phyloP scores from a whole-genome alignment of 1,284 basidiomycete genomes.

The Coriolopsis trogii region DNA sequence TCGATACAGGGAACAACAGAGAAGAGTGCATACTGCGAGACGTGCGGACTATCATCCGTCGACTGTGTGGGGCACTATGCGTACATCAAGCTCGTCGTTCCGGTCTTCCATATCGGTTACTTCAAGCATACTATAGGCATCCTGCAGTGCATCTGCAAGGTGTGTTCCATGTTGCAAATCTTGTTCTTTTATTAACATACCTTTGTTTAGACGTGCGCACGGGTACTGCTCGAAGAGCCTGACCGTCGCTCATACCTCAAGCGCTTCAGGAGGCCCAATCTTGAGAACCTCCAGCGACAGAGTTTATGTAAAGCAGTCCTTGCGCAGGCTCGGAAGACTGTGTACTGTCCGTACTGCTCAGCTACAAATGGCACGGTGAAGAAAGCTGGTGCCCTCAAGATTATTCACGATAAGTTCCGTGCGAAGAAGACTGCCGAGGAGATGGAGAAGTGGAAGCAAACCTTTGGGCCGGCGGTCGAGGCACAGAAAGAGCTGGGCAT shows the following conservation, averaged over 20 bases:
- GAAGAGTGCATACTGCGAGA: conserved; percentile 92
- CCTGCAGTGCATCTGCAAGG: conserved; percentile 94
- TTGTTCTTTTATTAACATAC: not conserved
- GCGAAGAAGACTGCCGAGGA: conserved; percentile 93
- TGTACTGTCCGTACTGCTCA: conserved; percentile 93
- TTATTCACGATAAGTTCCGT: conserved; percentile 97
- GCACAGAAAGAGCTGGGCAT: conserved; percentile 87
- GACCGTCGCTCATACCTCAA: conserved; percentile 87
- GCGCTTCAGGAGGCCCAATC: conserved; percentile 86
- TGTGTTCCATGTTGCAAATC: not conserved
- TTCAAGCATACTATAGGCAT: conserved; percentile 96
- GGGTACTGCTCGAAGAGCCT: conserved; percentile 89
- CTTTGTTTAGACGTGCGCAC: conserved; percentile 80
- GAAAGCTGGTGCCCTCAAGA: conserved; percentile 93
- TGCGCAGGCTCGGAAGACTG: conserved; percentile 84
- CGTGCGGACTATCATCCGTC: conserved; percentile 90
- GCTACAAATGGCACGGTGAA: conserved; percentile 96
- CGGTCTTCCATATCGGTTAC: conserved; percentile 98
- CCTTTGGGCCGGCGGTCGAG: conserved; percentile 83
- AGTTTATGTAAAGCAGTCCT: conserved; percentile 90
- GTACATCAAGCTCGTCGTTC: conserved; percentile 94
- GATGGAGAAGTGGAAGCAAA: conserved; percentile 86
- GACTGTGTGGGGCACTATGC: conserved; percentile 99
- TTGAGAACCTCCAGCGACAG: conserved; percentile 95
- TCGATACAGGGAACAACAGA: conserved; percentile 88